These are phyloP conservation scores for Fusarium chlamydosporum DNA, from an alignment of 2,329 filamentous ascomycete genomes.

Conservation along the genomic window DNA sequence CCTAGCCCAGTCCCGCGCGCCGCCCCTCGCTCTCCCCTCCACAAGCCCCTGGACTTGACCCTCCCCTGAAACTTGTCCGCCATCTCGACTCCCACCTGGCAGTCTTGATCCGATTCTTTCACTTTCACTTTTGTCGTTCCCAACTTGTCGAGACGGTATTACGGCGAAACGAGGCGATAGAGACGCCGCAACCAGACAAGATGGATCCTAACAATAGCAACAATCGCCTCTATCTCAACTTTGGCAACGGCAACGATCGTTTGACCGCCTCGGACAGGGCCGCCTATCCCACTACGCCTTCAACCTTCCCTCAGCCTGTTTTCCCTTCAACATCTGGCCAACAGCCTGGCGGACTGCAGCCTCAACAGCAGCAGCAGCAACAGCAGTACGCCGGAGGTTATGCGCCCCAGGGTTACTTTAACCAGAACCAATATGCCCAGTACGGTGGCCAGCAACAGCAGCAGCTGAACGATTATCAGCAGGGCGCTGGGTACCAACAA, in stretches of 20 bases:
- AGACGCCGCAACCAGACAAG: conserved; percentile 46
- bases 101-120: conserved; percentile 35
- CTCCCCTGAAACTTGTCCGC: conserved; percentile 50
- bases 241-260: conserved; percentile 75
- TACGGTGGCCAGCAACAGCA: conserved; percentile 56
- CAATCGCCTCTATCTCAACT: conserved; percentile 76
- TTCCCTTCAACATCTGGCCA: conserved; percentile 58
- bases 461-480: conserved; percentile 65
- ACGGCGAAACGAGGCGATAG: conserved; percentile 39
- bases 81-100: conserved; percentile 44
- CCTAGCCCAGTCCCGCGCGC: conserved; percentile 31
- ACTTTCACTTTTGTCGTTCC: conserved; percentile 21
- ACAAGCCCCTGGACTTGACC: conserved; percentile 47
- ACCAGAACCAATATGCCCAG: conserved; percentile 69
- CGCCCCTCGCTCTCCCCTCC: conserved; percentile 45
- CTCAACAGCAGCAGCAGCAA: conserved; percentile 52
- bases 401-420: conserved; percentile 69
- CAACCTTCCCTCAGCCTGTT: conserved; percentile 95
- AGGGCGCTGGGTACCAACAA: conserved; percentile 63
- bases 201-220: conserved; percentile 73
- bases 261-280: conserved; percentile 74
- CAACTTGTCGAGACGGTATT: conserved; percentile 40
- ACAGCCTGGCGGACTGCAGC: conserved; percentile 49
- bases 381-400: conserved; percentile 63
- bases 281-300: conserved; percentile 89